Evolutionary conservation across 495 filamentous ascomycete species (phyloP), one percentile per base, ranked within the genome.

Genomic region (Lasiosphaeris hirsuta): DNA sequence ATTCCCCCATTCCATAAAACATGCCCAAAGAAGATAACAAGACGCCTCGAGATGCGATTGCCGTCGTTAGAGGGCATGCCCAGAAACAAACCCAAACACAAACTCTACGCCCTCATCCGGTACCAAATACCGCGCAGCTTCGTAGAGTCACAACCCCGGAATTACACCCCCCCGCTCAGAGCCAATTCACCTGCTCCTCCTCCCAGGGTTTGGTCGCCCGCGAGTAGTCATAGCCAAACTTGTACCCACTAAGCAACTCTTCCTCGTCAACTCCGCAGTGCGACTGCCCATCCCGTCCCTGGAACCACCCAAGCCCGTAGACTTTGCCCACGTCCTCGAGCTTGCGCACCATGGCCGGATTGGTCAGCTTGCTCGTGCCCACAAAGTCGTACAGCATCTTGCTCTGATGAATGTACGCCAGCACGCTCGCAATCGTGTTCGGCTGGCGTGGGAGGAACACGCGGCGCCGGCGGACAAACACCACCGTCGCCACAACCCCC

Each of bases 221-320:
- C 2, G 60, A 63, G 41, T 73, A 73, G 35, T 75, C 72, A 45
- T 74, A 72, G n/a, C 86, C 85, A 63, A 85, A 78, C 67, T 72
- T 80, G 66, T 88, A 90, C 45, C 60, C 69, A 45, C 75, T 77
- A 54, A 79, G 59, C 52, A 90, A 65, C 68, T 85, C 82, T 70
- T 90, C 87, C 72, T 86, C 76, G 58, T 90, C 87, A 38, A 90
- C 79, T 13, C 87, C 87, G 56, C 84, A 82, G 73, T 90, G 87
- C 44, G 72, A 72, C 59, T 81, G 73, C 7, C 82, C 82, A 59
- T 90, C 87, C 3, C 86, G 59, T 0, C 87, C 87, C 13, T 70
- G 69, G 61, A 89, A 90, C 87, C 87, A 90, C 2, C 87, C 87
- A 14, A 90, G 70, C 0, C 84, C 87, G 65, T 89, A 90, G 42